Conservation (phyloP, 805 yeast genomes). For the Kurtzmaniella cleridarum region DNA sequence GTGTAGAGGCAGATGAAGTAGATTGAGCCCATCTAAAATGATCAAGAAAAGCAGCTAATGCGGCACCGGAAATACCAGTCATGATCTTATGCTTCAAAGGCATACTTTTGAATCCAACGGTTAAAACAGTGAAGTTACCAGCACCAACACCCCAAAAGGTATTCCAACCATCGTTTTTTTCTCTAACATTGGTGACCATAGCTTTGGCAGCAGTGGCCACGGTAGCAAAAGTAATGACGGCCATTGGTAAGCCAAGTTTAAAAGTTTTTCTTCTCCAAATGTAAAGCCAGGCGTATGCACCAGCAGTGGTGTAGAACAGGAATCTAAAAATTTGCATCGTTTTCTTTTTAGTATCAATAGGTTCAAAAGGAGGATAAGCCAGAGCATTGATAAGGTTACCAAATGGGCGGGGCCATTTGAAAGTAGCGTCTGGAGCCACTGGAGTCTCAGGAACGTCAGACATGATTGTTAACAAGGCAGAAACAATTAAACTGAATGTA, state of each 20-base stretch:
- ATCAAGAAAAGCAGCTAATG: constrained; percentile 30
- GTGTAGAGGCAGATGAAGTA: constrained; percentile 31
- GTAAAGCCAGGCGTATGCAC: constrained; percentile 45
- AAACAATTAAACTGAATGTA: no score
- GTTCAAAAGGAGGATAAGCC: constrained; percentile 45
- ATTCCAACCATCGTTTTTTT: constrained; percentile 58
- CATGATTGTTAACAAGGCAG: constrained; percentile 9
- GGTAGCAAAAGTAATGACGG: constrained; percentile 41
- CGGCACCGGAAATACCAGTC: constrained; percentile 37
- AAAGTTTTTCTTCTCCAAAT: constrained; percentile 39
- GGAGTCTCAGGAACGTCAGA: constrained; percentile 11
- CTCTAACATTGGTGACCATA: constrained; percentile 53
- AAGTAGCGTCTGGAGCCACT: constrained; percentile 30
- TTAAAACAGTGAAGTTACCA: constrained; percentile 42
- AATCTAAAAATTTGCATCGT: constrained; percentile 44
- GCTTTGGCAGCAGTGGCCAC: constrained; percentile 47
- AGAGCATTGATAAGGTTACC: constrained; percentile 31
- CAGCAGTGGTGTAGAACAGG: constrained; percentile 42
- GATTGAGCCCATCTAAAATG: constrained; percentile 39
- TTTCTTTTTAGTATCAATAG: constrained; percentile 50
- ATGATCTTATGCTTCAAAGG: constrained; percentile 37
- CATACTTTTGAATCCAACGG: constrained; percentile 37
- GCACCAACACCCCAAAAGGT: constrained; percentile 59
- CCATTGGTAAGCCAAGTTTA: constrained; percentile 34
- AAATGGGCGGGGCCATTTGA: constrained; percentile 39